phyloP scores from a whole-genome alignment of 768 basidiomycete genomes.

The Russula dissimulans region DNA sequence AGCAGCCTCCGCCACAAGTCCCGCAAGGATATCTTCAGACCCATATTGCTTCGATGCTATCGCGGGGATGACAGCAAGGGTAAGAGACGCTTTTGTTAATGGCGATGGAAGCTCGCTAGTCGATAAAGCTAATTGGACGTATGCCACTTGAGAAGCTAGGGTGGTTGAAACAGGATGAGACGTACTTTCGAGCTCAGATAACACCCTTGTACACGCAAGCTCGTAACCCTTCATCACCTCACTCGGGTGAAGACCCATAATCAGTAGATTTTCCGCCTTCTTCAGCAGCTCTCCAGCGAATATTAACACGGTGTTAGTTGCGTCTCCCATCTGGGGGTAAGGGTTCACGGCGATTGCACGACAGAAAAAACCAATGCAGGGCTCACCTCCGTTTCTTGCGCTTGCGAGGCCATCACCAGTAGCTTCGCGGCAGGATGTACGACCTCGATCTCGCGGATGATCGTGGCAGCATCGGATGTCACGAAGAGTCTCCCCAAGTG shows the following conservation, averaged over 20 bases:
- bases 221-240: constrained; percentile 96
- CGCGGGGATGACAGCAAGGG: constrained; percentile 74
- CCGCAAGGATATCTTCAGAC: constrained; percentile 71
- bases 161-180: constrained; percentile 18
- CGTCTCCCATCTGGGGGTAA: constrained; percentile 76
- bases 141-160: background rate
- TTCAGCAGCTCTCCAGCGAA: constrained; percentile 92
- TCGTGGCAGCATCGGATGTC: constrained; percentile 97
- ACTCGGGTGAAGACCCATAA: constrained; percentile 96
- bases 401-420: constrained; percentile 97
- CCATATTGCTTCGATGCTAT: constrained; percentile 99
- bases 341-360: background rate
- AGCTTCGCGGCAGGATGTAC: constrained; percentile 98
- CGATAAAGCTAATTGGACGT: constrained; percentile 47
- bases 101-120: constrained; percentile 62
- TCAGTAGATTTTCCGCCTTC: constrained; percentile 81
- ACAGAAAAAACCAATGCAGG: background rate
- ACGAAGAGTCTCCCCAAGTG: constrained; percentile 93
- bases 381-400: constrained; percentile 87
- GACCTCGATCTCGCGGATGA: constrained; percentile 95
- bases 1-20: constrained; percentile 88
- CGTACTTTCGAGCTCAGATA: constrained; percentile 86
- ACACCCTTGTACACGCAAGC: constrained; percentile 73
- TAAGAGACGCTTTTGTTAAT: constrained; percentile 57
- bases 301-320: constrained; percentile 92